Conservation (phyloP, 495 filamentous ascomycete species). For the Podospora pseudoanserina region DNA sequence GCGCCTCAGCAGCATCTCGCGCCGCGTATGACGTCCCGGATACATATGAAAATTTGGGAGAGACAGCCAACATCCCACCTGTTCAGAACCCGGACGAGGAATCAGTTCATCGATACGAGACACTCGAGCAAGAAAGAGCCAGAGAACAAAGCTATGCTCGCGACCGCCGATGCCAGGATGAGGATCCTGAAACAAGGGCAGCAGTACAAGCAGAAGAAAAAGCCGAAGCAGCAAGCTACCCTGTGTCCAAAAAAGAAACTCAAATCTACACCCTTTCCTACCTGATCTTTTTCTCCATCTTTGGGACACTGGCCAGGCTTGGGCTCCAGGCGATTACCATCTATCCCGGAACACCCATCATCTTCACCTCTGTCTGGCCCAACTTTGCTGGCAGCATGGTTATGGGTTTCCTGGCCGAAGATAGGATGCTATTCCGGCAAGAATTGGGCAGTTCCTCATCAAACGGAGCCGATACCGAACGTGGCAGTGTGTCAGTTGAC, state of each 20-base stretch:
- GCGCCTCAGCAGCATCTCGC: slow-evolving; percentile 17
- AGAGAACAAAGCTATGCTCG: slow-evolving; percentile 26
- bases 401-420: slow-evolving; percentile 84
- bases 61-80: slow-evolving; percentile 42
- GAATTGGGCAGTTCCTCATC: slow-evolving; percentile 26
- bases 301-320: slow-evolving; percentile 81
- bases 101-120: slow-evolving; percentile 24
- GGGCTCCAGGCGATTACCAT: slow-evolving; percentile 77
- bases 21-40: slow-evolving; percentile 44
- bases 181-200: slow-evolving; percentile 12
- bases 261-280: slow-evolving; percentile 75
- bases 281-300: slow-evolving; percentile 79
- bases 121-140: slow-evolving; percentile 29
- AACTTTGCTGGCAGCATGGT: slow-evolving; percentile 81
- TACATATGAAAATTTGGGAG: slow-evolving; percentile 47
- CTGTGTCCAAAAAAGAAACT: slow-evolving; percentile 56
- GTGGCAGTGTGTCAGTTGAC: slow-evolving; percentile 28
- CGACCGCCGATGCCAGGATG: slow-evolving; percentile 9
- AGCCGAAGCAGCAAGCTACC: slow-evolving; percentile 1
- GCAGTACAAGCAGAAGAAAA: slow-evolving; percentile 13
- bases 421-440: slow-evolving; percentile 66
- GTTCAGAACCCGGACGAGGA: slow-evolving; percentile 45
- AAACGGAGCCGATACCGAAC: slow-evolving; percentile 3
- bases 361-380: slow-evolving; percentile 78
- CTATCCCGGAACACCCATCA: slow-evolving; percentile 73